phyloP scores from a whole-genome alignment of 345 rosid genomes.

The Sisymbrium irio region DNA sequence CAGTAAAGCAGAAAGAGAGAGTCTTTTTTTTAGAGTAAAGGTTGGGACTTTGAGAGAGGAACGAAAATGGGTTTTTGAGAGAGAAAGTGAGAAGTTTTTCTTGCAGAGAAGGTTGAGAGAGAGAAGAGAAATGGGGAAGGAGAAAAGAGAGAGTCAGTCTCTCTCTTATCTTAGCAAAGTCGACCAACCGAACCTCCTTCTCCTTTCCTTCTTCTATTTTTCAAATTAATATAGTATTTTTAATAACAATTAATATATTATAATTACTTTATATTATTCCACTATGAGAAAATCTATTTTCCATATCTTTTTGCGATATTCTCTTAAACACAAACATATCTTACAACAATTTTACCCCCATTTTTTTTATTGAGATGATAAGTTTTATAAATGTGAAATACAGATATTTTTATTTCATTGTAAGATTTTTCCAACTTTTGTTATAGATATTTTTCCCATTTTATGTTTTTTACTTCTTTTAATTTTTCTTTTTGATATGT shows the following conservation, averaged over 20 bases:
- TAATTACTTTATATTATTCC: not conserved
- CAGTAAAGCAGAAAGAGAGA: not conserved
- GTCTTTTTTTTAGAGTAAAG: conserved; percentile 27
- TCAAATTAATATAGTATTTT: not conserved
- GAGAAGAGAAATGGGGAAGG: conserved; percentile 17
- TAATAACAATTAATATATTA: too few relatives aligned
- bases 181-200: conserved; percentile 47
- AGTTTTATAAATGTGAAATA: not conserved
- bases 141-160: conserved; percentile 32
- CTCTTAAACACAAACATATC: not conserved
- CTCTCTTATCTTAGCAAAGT: conserved; percentile 68
- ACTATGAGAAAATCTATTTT: not conserved
- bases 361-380: not conserved
- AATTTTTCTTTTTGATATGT: too few relatives aligned
- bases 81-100: conserved; percentile 20
- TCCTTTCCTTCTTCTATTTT: conserved; percentile 44
- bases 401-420: not conserved
- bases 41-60: conserved; percentile 15
- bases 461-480: not conserved
- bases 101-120: conserved; percentile 23
- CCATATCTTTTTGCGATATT: not conserved
- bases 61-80: conserved; percentile 13
- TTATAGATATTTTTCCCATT: not conserved
- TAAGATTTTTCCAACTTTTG: not conserved
- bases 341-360: not conserved